Evolutionary conservation across 768 basidiomycete genomes (phyloP).

Genomic region (Filobasidium wieringae): DNA sequence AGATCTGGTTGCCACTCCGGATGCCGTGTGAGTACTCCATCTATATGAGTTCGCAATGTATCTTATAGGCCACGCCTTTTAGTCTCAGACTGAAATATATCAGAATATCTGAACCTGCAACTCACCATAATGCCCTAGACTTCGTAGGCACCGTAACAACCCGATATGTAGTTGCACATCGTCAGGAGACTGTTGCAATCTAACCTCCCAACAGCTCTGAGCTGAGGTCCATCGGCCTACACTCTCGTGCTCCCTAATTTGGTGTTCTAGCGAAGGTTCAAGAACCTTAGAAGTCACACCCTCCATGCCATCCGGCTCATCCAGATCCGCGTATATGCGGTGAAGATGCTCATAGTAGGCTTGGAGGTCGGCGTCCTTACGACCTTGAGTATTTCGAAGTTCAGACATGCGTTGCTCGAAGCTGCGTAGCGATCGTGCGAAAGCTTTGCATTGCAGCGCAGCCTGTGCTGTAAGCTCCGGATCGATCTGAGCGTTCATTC

Average conservation of each 20-base stretch:
- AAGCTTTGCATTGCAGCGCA: slow-evolving; percentile 86
- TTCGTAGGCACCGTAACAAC: slow-evolving; percentile 75
- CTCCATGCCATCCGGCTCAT: slow-evolving; percentile 99
- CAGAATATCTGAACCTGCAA: neutral
- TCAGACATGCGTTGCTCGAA: slow-evolving; percentile 72
- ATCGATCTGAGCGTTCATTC: slow-evolving; percentile 68
- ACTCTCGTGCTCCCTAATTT: slow-evolving; percentile 94
- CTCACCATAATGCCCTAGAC: slow-evolving; percentile 92
- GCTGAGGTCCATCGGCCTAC: slow-evolving; percentile 96
- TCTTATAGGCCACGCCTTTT: slow-evolving; percentile 55
- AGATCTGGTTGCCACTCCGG: slow-evolving; percentile 70
- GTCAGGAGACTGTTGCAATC: slow-evolving; percentile 77
- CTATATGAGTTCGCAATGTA: slow-evolving; percentile 84
- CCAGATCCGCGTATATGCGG: slow-evolving; percentile 87
- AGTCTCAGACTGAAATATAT: neutral
- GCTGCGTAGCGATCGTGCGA: slow-evolving; percentile 84
- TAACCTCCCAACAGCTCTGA: slow-evolving; percentile 97
- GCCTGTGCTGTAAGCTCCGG: slow-evolving; percentile 82
- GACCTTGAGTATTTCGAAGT: slow-evolving; percentile 37
- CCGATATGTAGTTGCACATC: slow-evolving; percentile 82
- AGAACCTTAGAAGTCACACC: slow-evolving; percentile 81
- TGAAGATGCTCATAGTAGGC: slow-evolving; percentile 79
- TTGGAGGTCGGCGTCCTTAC: slow-evolving; percentile 47
- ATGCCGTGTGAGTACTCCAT: slow-evolving; percentile 69
- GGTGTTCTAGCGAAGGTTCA: slow-evolving; percentile 81